Evolutionary conservation across 2,329 filamentous ascomycete species (phyloP).

Genomic region (Ophiosphaerella korrae): DNA sequence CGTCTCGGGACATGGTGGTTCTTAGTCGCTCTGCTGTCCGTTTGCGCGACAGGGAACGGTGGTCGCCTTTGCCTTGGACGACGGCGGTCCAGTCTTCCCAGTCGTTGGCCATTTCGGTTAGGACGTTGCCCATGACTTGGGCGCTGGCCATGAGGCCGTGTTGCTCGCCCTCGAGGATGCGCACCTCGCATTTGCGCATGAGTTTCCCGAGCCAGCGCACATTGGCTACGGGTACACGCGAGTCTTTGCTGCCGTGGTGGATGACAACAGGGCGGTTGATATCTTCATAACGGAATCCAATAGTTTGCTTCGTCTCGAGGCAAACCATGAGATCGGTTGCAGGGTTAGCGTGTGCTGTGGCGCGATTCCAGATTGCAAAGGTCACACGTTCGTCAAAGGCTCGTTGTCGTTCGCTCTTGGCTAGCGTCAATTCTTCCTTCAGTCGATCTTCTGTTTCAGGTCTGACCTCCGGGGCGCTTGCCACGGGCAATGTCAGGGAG

Average conservation of each 20-base stretch:
- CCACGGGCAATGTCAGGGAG: slow-evolving; percentile 35
- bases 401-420: slow-evolving; percentile 72
- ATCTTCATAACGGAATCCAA: slow-evolving; percentile 96
- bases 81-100: slow-evolving; percentile 62
- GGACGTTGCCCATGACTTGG: slow-evolving; percentile 87
- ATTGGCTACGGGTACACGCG: slow-evolving; percentile 91
- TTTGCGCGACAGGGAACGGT: slow-evolving; percentile 17
- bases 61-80: slow-evolving; percentile 19
- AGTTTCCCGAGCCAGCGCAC: slow-evolving; percentile 92
- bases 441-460: slow-evolving; percentile 34
- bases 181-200: slow-evolving; percentile 91
- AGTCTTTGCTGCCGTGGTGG: slow-evolving; percentile 90
- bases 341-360: slow-evolving; percentile 89
- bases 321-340: slow-evolving; percentile 93
- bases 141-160: slow-evolving; percentile 97
- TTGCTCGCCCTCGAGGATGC: slow-evolving; percentile 87
- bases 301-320: slow-evolving; percentile 84
- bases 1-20: slow-evolving; percentile 11
- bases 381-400: slow-evolving; percentile 86
- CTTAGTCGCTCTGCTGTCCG: slow-evolving; percentile 23
- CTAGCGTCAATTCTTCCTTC: slow-evolving; percentile 63
- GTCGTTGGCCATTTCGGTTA: slow-evolving; percentile 91
- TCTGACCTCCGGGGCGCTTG: slow-evolving; percentile 37
- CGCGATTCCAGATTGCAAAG: slow-evolving; percentile 90
- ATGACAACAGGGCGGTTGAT: slow-evolving; percentile 91